Conservation (phyloP, 208 protist species). For the Trypanosoma avium region DNA sequence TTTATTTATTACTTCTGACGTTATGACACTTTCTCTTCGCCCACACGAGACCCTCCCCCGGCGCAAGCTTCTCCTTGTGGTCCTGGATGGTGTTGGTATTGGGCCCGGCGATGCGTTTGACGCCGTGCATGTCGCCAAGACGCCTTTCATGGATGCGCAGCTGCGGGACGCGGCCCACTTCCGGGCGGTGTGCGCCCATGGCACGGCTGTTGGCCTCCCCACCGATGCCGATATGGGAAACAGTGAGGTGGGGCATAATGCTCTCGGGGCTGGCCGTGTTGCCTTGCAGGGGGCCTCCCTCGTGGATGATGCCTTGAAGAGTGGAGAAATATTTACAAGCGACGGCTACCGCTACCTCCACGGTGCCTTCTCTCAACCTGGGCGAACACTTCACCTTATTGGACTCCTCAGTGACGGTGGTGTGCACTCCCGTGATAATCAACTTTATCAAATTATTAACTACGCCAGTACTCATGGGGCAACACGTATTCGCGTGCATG, state of each 20-base stretch:
- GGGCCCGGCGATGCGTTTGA: slow-evolving; percentile 89
- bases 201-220: slow-evolving; percentile 92
- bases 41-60: slow-evolving; percentile 70
- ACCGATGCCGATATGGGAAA: slow-evolving; percentile 96
- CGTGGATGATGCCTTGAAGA: slow-evolving; percentile 89
- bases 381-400: slow-evolving; percentile 91
- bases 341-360: slow-evolving; percentile 90
- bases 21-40: slow-evolving; percentile 65
- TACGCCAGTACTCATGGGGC: slow-evolving; percentile 78
- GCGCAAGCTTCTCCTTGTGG: slow-evolving; percentile 80
- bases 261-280: slow-evolving; percentile 92
- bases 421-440: slow-evolving; percentile 93
- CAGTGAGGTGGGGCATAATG: slow-evolving; percentile 96
- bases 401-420: slow-evolving; percentile 94
- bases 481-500: slow-evolving; percentile 90
- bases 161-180: slow-evolving; percentile 55
- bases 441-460: slow-evolving; percentile 90
- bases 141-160: slow-evolving; percentile 79
- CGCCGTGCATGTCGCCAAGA: slow-evolving; percentile 90
- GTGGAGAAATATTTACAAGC: slow-evolving; percentile 83
- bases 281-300: slow-evolving; percentile 93
- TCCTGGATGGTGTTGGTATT: slow-evolving; percentile 91
- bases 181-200: slow-evolving; percentile 92
- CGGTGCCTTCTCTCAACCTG: slow-evolving; percentile 68
- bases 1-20: slow-evolving; percentile 8